These are phyloP conservation scores for Trichoderma virens DNA, from an alignment of 495 filamentous ascomycete genomes.

Conservation along the genomic window DNA sequence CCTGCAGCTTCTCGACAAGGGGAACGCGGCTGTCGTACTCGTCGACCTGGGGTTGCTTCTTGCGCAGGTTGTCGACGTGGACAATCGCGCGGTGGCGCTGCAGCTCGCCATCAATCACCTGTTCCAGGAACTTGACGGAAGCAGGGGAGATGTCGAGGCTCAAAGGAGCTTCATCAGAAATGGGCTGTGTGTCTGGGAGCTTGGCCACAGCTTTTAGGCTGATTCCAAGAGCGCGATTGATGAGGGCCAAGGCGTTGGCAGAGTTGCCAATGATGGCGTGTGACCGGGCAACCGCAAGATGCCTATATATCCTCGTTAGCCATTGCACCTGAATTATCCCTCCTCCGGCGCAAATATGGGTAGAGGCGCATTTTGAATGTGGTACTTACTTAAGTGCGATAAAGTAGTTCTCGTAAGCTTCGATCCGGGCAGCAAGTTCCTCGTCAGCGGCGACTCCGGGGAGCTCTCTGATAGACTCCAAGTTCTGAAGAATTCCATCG, in stretches of 20 bases:
- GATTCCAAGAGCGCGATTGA: conserved; percentile 58
- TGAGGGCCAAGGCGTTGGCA: conserved; percentile 80
- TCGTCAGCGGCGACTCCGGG: conserved; percentile 87
- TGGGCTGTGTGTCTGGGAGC: conserved; percentile 25
- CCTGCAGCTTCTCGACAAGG: conserved; percentile 62
- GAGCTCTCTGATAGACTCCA: conserved; percentile 84
- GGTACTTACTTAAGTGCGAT: conserved; percentile 67
- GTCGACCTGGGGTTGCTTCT: conserved; percentile 10
- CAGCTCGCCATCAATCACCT: conserved; percentile 57
- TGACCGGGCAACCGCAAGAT: conserved; percentile 76
- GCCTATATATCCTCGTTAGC: conserved; percentile 41
- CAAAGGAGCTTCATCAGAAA: conserved; percentile 18
- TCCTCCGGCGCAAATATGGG: conserved; percentile 9
- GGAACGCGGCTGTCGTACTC: conserved; percentile 31
- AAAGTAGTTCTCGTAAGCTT: conserved; percentile 76
- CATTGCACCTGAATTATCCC: neutral
- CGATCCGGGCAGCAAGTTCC: conserved; percentile 63
- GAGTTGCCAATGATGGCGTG: conserved; percentile 64
- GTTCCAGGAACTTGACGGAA: conserved; percentile 51
- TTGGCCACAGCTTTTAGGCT: conserved; percentile 31
- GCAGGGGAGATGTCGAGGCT: conserved; percentile 18
- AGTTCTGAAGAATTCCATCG: conserved; percentile 77
- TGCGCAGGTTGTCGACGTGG: conserved; percentile 57
- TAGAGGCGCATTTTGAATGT: neutral
- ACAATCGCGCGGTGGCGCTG: conserved; percentile 75